Conservation (phyloP, 768 basidiomycete genomes). For the Tephrocybe rancida region DNA sequence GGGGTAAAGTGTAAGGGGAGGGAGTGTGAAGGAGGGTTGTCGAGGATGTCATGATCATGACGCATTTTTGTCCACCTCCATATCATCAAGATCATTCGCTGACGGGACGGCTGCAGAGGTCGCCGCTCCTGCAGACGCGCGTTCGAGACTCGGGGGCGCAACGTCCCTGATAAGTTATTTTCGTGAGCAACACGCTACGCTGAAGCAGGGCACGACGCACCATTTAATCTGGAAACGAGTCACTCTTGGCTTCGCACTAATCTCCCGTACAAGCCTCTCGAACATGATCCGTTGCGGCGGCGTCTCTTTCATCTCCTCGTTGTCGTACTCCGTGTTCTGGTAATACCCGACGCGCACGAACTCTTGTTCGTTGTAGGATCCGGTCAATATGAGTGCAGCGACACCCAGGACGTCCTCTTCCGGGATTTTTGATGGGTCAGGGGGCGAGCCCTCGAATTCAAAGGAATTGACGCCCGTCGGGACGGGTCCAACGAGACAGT, state of each 20-base stretch:
- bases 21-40: background rate
- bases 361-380: slow-evolving; percentile 94
- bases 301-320: slow-evolving; percentile 83
- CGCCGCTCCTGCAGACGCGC: slow-evolving; percentile 58
- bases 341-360: slow-evolving; percentile 99
- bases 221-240: slow-evolving; percentile 92
- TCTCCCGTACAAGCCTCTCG: slow-evolving; percentile 81
- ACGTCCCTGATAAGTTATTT: slow-evolving; percentile 56
- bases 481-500: slow-evolving; percentile 96
- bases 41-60: slow-evolving; percentile 21
- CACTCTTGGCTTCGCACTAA: slow-evolving; percentile 90
- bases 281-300: slow-evolving; percentile 73
- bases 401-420: slow-evolving; percentile 92
- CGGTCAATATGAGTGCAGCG: slow-evolving; percentile 95
- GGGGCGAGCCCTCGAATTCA: slow-evolving; percentile 90
- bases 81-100: slow-evolving; percentile 62
- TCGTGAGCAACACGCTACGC: background rate
- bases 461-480: slow-evolving; percentile 97
- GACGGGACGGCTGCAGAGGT: slow-evolving; percentile 76
- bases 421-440: slow-evolving; percentile 84
- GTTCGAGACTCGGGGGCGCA: slow-evolving; percentile 46
- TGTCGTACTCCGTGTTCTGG: slow-evolving; percentile 98
- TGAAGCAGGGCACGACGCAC: slow-evolving; percentile 38
- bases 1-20: background rate
- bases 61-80: slow-evolving; percentile 28